Conservation (phyloP, 371 early-diverging fungal genomes). For the Batkoa obscura region DNA sequence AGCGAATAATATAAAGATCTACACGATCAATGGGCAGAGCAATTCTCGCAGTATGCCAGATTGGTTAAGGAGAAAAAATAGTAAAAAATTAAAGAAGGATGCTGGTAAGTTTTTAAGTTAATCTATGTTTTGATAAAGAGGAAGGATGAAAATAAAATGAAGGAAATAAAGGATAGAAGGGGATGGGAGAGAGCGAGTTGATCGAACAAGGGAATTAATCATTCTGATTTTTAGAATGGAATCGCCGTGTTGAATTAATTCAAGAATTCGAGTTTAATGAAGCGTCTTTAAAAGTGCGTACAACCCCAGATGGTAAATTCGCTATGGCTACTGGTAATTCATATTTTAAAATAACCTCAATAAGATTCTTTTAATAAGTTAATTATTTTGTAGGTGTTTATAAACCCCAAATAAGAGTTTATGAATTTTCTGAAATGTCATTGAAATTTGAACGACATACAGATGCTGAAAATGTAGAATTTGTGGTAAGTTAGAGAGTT, state of each 20-base stretch:
- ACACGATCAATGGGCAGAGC: slow-evolving; percentile 73
- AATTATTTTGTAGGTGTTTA: slow-evolving; percentile 61
- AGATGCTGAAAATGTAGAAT: slow-evolving; percentile 82
- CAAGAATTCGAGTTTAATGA: slow-evolving; percentile 98
- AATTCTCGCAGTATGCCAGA: slow-evolving; percentile 77
- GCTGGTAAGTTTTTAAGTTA: slow-evolving; percentile 26
- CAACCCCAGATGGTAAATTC: slow-evolving; percentile 70
- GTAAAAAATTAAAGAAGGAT: slow-evolving; percentile 72
- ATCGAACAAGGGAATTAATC: neutral
- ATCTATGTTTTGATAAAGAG: too few species aligned
- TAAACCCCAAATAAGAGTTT: slow-evolving; percentile 95
- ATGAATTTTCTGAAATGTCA: slow-evolving; percentile 77
- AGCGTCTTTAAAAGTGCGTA: slow-evolving; percentile 68
- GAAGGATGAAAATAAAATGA: too few species aligned
- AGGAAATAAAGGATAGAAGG: neutral
- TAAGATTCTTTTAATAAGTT: neutral
- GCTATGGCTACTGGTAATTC: slow-evolving; percentile 75
- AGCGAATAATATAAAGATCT: slow-evolving; percentile 77
- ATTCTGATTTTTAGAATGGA: slow-evolving; percentile 39
- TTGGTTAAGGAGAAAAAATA: slow-evolving; percentile 75
- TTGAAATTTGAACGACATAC: slow-evolving; percentile 97
- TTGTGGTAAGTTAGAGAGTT: slow-evolving; percentile 26
- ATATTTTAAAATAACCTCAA: neutral
- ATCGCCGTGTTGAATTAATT: slow-evolving; percentile 80
- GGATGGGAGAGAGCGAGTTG: too few species aligned